These are phyloP conservation scores for Apophysomyces trapeziformis DNA, from an alignment of 371 early-diverging fungal genomes.

Conservation along the genomic window DNA sequence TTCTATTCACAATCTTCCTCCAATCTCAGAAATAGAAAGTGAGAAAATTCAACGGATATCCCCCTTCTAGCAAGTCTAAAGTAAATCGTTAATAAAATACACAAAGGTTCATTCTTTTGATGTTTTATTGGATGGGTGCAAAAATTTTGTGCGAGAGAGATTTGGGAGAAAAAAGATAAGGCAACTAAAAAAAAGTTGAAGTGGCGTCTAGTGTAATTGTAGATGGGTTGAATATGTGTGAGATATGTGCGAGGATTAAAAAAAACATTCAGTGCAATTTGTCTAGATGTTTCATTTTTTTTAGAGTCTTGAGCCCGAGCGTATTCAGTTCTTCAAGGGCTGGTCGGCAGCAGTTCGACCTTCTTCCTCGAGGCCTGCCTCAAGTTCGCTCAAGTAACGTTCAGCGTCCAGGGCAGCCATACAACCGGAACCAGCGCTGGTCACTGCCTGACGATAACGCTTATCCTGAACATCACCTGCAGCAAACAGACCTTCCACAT, in stretches of 20 bases:
- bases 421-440: constrained; percentile 84
- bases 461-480: constrained; percentile 99
- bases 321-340: constrained; percentile 17
- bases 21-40: no score
- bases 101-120: no score
- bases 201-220: not conserved
- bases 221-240: not conserved
- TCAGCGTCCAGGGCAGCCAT: constrained; percentile 96
- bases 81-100: no score
- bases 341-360: constrained; percentile 8
- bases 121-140: no score
- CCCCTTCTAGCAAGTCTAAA: no score
- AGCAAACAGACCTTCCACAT: constrained; percentile 93
- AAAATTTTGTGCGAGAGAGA: no score
- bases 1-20: no score
- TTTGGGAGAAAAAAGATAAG: not conserved
- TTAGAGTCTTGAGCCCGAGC: constrained; percentile 14
- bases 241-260: not conserved
- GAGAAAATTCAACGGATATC: no score
- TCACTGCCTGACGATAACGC: constrained; percentile 86
- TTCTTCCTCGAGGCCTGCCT: constrained; percentile 34
- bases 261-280: constrained; percentile 5
- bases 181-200: not conserved
- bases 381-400: constrained; percentile 73
- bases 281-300: not conserved